These are phyloP conservation scores for Trypanosomatidae sp. DNA, from an alignment of 208 protist genomes.

Conservation along the genomic window DNA sequence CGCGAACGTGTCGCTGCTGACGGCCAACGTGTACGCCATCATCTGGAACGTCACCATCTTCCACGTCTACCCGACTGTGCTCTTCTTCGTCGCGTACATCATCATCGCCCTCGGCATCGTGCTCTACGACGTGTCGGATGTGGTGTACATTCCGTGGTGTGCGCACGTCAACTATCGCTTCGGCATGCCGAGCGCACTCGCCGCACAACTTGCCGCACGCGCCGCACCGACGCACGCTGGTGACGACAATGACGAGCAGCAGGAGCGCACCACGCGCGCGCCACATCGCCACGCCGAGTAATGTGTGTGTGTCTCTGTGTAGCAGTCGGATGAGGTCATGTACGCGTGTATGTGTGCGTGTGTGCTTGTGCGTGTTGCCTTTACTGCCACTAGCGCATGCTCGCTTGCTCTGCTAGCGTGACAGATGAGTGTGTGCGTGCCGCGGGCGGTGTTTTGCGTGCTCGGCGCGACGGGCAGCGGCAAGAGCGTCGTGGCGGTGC, in stretches of 20 bases:
- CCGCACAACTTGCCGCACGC: neutral
- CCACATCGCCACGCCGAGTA: too few relatives aligned
- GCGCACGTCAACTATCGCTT: conserved; percentile 48
- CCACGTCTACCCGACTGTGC: conserved; percentile 40
- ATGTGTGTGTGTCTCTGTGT: too few relatives aligned
- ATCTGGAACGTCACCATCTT: conserved; percentile 81
- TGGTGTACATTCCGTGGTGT: conserved; percentile 28
- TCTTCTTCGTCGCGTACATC: conserved; percentile 59
- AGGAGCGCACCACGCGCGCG: too few relatives aligned
- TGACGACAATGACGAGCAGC: too few relatives aligned
- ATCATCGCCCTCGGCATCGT: conserved; percentile 57
- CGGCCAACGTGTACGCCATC: conserved; percentile 58
- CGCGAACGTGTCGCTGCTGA: conserved; percentile 70
- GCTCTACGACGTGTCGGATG: conserved; percentile 56
- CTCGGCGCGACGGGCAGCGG: conserved; percentile 77
- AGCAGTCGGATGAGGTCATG: too few relatives aligned
- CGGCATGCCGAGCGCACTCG: conserved; percentile 3
- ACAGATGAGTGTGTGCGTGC: too few relatives aligned
- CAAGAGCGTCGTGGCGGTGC: conserved; percentile 64
- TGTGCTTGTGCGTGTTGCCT: too few relatives aligned
- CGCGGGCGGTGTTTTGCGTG: conserved; percentile 68
- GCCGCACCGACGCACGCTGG: too few relatives aligned
- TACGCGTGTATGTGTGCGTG: too few relatives aligned
- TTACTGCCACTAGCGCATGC: too few relatives aligned
- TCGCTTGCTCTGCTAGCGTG: too few relatives aligned